Conservation (phyloP, 2,329 filamentous ascomycete genomes). For the Penicillium capsulatum region DNA sequence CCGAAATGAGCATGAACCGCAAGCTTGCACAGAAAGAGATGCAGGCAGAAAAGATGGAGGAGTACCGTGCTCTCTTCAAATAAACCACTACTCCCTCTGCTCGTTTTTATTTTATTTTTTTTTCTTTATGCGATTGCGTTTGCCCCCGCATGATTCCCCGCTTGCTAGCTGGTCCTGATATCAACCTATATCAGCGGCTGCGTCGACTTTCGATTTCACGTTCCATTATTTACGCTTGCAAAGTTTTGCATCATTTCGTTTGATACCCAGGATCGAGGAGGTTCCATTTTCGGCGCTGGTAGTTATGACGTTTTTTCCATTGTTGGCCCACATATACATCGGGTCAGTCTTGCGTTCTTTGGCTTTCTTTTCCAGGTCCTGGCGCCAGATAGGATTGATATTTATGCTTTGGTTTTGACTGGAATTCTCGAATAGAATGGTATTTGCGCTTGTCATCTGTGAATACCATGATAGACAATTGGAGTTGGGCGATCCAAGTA, state of each 20-base stretch:
- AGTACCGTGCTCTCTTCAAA: slow-evolving; percentile 57
- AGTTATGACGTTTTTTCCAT: slow-evolving; percentile 5
- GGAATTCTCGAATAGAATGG: too few relatives aligned
- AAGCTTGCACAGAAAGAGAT: slow-evolving; percentile 58
- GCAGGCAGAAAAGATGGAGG: slow-evolving; percentile 61
- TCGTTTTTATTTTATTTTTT: background rate
- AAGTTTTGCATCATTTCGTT: slow-evolving; percentile 7
- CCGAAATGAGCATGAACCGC: slow-evolving; percentile 77
- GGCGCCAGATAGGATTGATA: too few relatives aligned
- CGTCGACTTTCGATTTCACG: too few relatives aligned
- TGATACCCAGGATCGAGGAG: slow-evolving; percentile 16
- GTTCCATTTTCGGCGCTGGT: slow-evolving; percentile 10
- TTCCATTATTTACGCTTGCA: slow-evolving; percentile 5
- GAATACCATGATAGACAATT: too few relatives aligned
- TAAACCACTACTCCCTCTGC: slow-evolving; percentile 14
- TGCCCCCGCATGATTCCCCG: too few relatives aligned
- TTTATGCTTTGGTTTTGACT: slow-evolving; percentile 4
- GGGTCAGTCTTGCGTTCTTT: slow-evolving; percentile 1
- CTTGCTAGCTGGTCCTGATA: too few relatives aligned
- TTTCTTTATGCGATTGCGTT: slow-evolving; percentile 1
- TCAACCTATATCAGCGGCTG: too few relatives aligned
- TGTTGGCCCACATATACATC: slow-evolving; percentile 1
- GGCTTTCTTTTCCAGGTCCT: too few relatives aligned
- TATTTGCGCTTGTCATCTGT: too few relatives aligned
- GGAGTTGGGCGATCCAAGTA: too few relatives aligned